Base-by-base conservation (phyloP, 371 early-diverging fungal species). In the Mortierella sp. region DNA sequence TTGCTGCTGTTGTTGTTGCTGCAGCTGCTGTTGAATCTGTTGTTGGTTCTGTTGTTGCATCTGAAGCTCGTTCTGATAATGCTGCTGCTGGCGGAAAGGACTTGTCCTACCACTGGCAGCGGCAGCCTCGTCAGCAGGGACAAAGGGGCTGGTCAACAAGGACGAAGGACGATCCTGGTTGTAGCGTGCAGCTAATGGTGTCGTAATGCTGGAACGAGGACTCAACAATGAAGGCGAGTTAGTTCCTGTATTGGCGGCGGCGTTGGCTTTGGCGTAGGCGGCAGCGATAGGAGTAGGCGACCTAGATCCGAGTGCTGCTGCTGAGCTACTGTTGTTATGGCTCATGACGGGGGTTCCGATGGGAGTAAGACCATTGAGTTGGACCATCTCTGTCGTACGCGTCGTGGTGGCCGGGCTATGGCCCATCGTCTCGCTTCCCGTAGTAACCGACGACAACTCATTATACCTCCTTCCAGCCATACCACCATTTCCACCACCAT, bases 231-330 rank as follows among this genome's bases (percentile, higher is more conserved):
- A 72, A 26, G 64, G 19, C 0, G 82, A 46, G 37, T 6, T 61
- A 31, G 34, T 19, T 8, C 5, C 31, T 14, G 74, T 24, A 37
- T 11, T n/a, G 28, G 44, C 55, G 21, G 57, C 16, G 61, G 59
- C 34, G 2, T 24, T 8, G 46, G 55, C 31, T 69, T 82, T 82
- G 10, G 79, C 67, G 53, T 82, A 73, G 1, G 79, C 74, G 4
- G 76, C 71, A 3, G 83, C 83, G 11, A 83, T 83, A 0, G 83
- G 82, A 1, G 82, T 79, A 31, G 82, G 76, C 31, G 82, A 79
- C 4, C 76, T 53, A 0, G 82, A 79, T 44, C 76, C 76, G 50
- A 50, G 50, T 16, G 50, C 16, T 70, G 43, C 75, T 40, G 43
- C 43, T 40, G n/a, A n/a, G 13, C 59, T 71, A 48, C 74, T 74